Conservation (phyloP, 257 asterid genomes). For the Verbena officinalis region DNA sequence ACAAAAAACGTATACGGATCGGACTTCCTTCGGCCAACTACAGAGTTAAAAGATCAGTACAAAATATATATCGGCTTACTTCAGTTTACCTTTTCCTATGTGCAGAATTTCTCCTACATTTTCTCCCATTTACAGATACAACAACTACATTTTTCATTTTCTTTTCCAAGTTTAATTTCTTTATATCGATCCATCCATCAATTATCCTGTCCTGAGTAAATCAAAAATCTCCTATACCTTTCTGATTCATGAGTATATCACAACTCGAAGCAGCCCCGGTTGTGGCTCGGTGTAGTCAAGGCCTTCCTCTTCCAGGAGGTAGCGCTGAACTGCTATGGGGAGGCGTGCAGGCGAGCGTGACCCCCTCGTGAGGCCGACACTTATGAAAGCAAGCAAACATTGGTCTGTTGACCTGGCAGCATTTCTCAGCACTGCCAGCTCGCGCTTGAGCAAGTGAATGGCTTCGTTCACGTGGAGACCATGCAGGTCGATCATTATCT, state of each 20-base stretch:
- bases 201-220: slow-evolving; percentile 15
- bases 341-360: slow-evolving; percentile 71
- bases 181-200: too few species aligned
- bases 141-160: slow-evolving; percentile 9
- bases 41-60: too few species aligned
- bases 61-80: too few species aligned
- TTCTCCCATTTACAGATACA: slow-evolving; percentile 58
- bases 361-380: slow-evolving; percentile 79
- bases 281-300: slow-evolving; percentile 81
- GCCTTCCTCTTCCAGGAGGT: slow-evolving; percentile 82
- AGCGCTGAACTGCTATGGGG: slow-evolving; percentile 70
- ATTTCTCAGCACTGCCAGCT: slow-evolving; percentile 61
- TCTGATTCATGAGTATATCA: slow-evolving; percentile 49
- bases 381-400: slow-evolving; percentile 61
- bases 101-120: slow-evolving; percentile 29
- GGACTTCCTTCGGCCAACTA: too few species aligned
- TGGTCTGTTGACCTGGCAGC: slow-evolving; percentile 76
- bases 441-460: slow-evolving; percentile 75
- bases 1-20: slow-evolving; percentile 24
- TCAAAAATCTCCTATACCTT: slow-evolving; percentile 42
- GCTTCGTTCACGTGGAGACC: slow-evolving; percentile 86
- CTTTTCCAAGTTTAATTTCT: slow-evolving; percentile 1
- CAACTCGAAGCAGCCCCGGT: slow-evolving; percentile 72
- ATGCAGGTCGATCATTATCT: slow-evolving; percentile 78
- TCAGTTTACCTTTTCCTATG: slow-evolving; percentile 8